Evolutionary conservation across 2,329 filamentous ascomycete genomes (phyloP).

Genomic region (Colletotrichum eleusines): DNA sequence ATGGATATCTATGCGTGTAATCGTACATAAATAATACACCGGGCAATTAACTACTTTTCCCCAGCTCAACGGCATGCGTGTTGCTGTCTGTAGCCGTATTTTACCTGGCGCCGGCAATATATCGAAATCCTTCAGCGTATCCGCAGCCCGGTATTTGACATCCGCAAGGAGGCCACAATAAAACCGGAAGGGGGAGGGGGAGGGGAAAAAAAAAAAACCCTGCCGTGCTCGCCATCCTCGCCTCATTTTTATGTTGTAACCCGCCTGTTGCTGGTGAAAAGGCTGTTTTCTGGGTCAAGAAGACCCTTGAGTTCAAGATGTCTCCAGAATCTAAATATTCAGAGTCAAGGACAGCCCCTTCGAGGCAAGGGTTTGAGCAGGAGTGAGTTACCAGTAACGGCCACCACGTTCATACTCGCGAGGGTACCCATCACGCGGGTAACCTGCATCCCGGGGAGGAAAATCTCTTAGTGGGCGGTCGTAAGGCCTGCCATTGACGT

Average conservation of each 20-base stretch:
- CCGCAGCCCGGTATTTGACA: background rate
- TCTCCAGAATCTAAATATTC: conserved; percentile 33
- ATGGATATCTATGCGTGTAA: conserved; percentile 30
- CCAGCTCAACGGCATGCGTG: background rate
- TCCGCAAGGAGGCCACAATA: background rate
- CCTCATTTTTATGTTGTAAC: background rate
- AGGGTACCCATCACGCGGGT: conserved; percentile 59
- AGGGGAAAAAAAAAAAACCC: background rate
- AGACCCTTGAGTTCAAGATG: conserved; percentile 4
- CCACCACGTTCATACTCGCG: conserved; percentile 65
- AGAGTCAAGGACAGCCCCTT: conserved; percentile 42
- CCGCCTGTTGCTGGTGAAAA: conserved; percentile 3
- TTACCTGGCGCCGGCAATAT: background rate
- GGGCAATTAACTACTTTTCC: background rate
- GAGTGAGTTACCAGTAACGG: conserved; percentile 62
- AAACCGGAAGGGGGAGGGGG: background rate
- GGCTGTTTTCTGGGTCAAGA: background rate
- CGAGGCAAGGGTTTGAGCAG: conserved; percentile 34
- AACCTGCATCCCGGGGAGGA: conserved; percentile 63
- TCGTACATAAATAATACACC: conserved; percentile 38
- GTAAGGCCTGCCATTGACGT: conserved; percentile 68
- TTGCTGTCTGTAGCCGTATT: background rate
- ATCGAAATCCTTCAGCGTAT: background rate
- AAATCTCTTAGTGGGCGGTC: conserved; percentile 65
- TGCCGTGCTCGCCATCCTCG: background rate